Evolutionary conservation across 257 asterid species (phyloP), one percentile per base, ranked within the genome.

Genomic region (Salvia miltiorrhiza): DNA sequence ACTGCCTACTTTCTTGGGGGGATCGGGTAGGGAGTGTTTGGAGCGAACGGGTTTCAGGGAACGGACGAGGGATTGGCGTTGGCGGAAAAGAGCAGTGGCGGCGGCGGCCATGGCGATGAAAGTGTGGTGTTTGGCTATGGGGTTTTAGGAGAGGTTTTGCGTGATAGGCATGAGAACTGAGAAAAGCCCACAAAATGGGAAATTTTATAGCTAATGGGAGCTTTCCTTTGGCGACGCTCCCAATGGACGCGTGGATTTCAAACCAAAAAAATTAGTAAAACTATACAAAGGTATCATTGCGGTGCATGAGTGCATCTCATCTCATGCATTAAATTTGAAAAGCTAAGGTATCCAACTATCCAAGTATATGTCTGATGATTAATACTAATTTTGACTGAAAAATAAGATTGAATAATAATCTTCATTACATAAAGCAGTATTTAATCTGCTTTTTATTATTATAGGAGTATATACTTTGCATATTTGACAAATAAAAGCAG

Each of bases 41-140:
- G 49, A 58, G 5, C 45, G 19, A 9, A 6, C 52, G 9, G 28
- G 23, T 11, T 55, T 37, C 62, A 56, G 24, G 21, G 53, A 47
- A 45, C 47, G 12, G 32, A 55, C 65, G 65, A 71, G 55, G 26
- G 65, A 28, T 12, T 39, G 75, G 55, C 23, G 67, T 76, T 21
- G 72, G 73, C 60, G 64, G 65, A 24, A 60, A 65, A 14, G 65
- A 49, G 55, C n/a, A 37, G 45, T 60, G 2, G 55, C 67, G 67
- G 78, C 76, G 69, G 76, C 76, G 57, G 79, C 77, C 80, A 74
- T 73, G 52, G 74, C 24, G 11, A 28, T 53, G 17, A 14, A 68
- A 12, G 5, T 9, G 8, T 5, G 3, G 1, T 9, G 16, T 9
- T 26, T 4, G 32, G 14, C 10, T 35, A 5, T 47, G 32, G 67